Conservation (phyloP, 805 yeast species). For the Suhomyces pyralidae region DNA sequence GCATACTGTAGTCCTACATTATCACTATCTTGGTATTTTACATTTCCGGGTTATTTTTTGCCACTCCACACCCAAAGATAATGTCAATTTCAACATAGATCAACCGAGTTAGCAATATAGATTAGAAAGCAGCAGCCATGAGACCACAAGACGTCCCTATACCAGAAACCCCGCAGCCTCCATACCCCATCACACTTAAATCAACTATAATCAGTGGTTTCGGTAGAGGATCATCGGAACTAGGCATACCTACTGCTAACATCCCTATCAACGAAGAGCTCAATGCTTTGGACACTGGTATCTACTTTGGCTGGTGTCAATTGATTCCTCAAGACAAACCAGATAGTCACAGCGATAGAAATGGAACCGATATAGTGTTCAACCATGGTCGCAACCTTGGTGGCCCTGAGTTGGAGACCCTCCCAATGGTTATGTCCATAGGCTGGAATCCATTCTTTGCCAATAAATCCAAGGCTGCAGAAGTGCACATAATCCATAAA, state of each 20-base stretch:
- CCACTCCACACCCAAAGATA: background rate
- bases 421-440: constrained; percentile 92
- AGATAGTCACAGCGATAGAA: constrained; percentile 8
- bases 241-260: constrained; percentile 96
- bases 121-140: background rate
- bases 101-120: background rate
- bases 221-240: constrained; percentile 91
- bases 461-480: constrained; percentile 78
- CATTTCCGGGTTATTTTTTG: background rate
- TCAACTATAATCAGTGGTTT: constrained; percentile 72
- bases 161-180: constrained; percentile 44
- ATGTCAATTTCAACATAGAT: background rate
- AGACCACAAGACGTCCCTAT: constrained; percentile 26
- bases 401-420: constrained; percentile 41
- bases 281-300: constrained; percentile 62
- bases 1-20: background rate
- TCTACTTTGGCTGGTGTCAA: constrained; percentile 80
- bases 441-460: constrained; percentile 95
- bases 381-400: constrained; percentile 57
- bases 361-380: constrained; percentile 37
- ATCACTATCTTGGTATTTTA: background rate
- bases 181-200: constrained; percentile 45
- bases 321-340: constrained; percentile 14
- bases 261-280: constrained; percentile 57
- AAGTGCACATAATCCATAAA: constrained; percentile 78